phyloP scores from a whole-genome alignment of 257 asterid species.

The Capsicum pubescens region DNA sequence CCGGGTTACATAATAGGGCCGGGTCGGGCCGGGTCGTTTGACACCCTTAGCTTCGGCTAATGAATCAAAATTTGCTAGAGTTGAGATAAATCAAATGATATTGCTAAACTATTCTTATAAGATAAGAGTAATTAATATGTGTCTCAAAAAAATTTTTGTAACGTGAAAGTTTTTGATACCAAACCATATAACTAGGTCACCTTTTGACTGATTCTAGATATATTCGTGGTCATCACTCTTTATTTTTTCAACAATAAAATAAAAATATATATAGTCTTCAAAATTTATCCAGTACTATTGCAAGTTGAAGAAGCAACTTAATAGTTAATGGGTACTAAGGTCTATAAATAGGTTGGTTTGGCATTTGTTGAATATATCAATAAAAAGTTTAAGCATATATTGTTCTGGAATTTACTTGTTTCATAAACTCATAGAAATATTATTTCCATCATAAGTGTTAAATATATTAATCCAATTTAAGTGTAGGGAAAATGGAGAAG shows the following conservation, averaged over 20 bases:
- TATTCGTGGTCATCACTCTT: conserved; percentile 3
- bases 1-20: no score
- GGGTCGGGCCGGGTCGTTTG: no score
- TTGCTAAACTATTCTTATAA: background rate
- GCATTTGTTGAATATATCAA: background rate
- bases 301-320: background rate
- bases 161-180: background rate
- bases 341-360: background rate
- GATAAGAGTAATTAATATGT: background rate
- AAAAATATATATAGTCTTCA: background rate
- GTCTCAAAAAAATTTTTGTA: background rate
- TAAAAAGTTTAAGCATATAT: background rate
- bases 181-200: background rate
- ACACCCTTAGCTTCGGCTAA: no score
- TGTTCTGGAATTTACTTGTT: background rate
- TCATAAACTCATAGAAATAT: background rate
- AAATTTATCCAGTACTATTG: background rate
- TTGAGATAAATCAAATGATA: background rate
- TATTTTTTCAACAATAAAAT: background rate
- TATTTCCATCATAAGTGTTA: background rate
- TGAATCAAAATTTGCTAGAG: background rate
- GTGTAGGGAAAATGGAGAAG: background rate
- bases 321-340: background rate
- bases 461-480: background rate
- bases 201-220: background rate